Conservation (phyloP, 805 yeast species). For the Lipomyces sp. region DNA sequence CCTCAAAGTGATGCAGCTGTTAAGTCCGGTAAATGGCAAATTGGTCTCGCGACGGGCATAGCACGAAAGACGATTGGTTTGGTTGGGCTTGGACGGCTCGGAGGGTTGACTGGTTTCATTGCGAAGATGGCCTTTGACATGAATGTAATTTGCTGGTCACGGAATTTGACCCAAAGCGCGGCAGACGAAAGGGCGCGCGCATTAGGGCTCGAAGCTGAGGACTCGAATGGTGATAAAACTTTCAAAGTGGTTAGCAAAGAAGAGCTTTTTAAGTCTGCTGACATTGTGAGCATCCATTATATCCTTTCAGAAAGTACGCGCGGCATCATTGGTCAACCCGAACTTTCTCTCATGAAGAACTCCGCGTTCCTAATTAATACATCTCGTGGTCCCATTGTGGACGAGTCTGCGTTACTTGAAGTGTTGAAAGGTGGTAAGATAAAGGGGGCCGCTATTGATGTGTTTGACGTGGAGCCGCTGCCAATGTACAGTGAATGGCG, state of each 20-base stretch:
- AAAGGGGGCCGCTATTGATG: constrained; percentile 40
- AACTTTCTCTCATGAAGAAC: constrained; percentile 36
- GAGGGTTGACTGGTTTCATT: constrained; percentile 29
- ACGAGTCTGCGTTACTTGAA: constrained; percentile 34
- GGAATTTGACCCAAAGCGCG: constrained; percentile 25
- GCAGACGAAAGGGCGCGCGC: constrained; percentile 18
- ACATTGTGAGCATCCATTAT: constrained; percentile 36
- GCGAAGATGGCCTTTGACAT: constrained; percentile 37
- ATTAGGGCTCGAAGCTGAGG: constrained; percentile 21
- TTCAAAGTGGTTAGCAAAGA: constrained; percentile 14
- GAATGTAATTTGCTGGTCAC: constrained; percentile 38
- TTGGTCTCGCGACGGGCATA: constrained; percentile 33
- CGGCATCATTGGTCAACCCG: constrained; percentile 27
- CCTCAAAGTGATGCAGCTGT: constrained; percentile 26
- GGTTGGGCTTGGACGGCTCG: constrained; percentile 37
- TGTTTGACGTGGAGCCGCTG: constrained; percentile 38
- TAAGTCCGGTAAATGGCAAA: constrained; percentile 35
- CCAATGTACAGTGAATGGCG: constrained; percentile 35
- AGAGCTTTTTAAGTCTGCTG: constrained; percentile 34
- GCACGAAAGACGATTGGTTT: constrained; percentile 36
- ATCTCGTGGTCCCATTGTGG: constrained; percentile 39
- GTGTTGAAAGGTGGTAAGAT: constrained; percentile 30
- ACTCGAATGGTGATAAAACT: background rate
- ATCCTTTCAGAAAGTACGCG: constrained; percentile 31
- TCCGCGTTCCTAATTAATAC: constrained; percentile 38